These are phyloP conservation scores for Suillus subaureus DNA, from an alignment of 768 basidiomycete species.

Conservation along the genomic window DNA sequence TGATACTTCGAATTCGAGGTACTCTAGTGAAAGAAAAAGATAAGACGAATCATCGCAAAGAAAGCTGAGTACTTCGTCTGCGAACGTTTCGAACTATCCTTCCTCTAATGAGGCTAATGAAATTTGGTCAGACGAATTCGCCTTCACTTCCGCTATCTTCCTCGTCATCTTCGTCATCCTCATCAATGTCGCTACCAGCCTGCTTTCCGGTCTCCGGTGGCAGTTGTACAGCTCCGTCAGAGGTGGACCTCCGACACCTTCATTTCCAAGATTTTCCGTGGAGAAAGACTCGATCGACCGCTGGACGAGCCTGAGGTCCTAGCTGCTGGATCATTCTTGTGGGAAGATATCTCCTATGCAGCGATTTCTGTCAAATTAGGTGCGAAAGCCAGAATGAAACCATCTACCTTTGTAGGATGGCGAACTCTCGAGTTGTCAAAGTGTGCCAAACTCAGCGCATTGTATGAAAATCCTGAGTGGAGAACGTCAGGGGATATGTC, in stretches of 20 bases:
- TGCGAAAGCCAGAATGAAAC: too few species aligned
- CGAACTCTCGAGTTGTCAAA: too few species aligned
- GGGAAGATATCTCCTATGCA: too few species aligned
- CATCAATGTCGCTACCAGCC: background rate
- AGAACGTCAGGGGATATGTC: too few species aligned
- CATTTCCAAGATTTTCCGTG: background rate
- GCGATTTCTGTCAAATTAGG: too few species aligned
- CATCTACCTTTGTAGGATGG: too few species aligned
- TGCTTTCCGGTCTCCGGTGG: background rate
- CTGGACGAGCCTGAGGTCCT: conserved; percentile 5
- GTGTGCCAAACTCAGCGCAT: too few species aligned
- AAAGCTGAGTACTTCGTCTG: background rate
- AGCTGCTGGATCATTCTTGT: too few species aligned
- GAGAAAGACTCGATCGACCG: conserved; percentile 24
- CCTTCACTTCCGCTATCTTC: background rate
- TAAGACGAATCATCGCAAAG: background rate
- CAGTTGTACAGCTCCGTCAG: background rate
- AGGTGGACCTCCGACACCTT: background rate
- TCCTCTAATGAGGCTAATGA: background rate
- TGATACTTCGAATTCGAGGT: background rate
- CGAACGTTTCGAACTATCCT: background rate
- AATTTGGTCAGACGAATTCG: background rate
- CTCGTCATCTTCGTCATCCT: background rate
- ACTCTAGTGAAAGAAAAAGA: background rate
- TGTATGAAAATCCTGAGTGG: too few species aligned